Conservation (phyloP, 768 basidiomycete species). For the Tubosaeta brunneosetosa region DNA sequence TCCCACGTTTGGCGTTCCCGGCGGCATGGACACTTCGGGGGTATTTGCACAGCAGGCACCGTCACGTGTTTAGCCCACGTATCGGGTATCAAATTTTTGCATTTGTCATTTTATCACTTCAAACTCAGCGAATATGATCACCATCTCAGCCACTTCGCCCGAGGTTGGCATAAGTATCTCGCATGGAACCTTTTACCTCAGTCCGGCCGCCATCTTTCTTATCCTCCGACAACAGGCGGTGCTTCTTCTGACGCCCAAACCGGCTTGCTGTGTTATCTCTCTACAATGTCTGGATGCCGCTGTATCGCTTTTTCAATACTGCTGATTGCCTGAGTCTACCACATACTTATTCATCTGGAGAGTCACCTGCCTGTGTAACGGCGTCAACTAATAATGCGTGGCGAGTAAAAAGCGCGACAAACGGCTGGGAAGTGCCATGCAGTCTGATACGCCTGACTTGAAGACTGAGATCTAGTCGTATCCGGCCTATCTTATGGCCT, state of each 20-base stretch:
- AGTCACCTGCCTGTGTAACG: too few relatives aligned
- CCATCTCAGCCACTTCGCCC: background rate
- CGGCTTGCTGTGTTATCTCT: background rate
- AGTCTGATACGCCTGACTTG: background rate
- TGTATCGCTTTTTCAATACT: background rate
- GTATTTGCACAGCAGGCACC: slow-evolving; percentile 23
- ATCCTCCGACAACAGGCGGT: background rate
- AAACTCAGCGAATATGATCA: slow-evolving; percentile 21
- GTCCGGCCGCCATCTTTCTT: slow-evolving; percentile 7
- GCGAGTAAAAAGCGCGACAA: background rate
- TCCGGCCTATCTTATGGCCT: too few relatives aligned
- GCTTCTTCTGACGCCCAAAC: background rate
- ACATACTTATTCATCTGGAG: too few relatives aligned
- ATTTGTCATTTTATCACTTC: slow-evolving; percentile 5
- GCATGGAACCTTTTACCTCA: background rate
- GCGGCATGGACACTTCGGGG: slow-evolving; percentile 30
- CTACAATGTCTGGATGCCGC: background rate
- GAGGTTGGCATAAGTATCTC: background rate
- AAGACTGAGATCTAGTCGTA: background rate
- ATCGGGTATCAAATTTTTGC: slow-evolving; percentile 17
- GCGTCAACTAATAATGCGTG: background rate
- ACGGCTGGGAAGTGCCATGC: background rate
- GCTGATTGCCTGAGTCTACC: too few relatives aligned
- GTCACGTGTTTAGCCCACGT: slow-evolving; percentile 24
- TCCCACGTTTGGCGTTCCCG: slow-evolving; percentile 35